Conservation (phyloP, 805 yeast genomes). For the Kazachstania martiniae region DNA sequence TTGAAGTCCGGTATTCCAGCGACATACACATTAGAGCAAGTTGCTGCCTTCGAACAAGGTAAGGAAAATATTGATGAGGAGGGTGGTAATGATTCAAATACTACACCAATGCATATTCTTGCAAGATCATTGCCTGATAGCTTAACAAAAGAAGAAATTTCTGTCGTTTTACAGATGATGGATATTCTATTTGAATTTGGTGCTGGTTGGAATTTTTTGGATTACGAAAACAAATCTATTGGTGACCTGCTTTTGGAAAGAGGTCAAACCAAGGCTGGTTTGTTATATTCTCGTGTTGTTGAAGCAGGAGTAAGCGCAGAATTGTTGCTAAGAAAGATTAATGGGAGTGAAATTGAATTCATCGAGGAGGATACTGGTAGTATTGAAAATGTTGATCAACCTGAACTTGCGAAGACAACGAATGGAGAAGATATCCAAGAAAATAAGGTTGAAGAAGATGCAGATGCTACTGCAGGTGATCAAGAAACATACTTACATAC, state of each 20-base stretch:
- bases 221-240: slow-evolving; percentile 64
- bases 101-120: slow-evolving; percentile 71
- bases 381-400: slow-evolving; percentile 22
- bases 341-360: slow-evolving; percentile 55
- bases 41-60: slow-evolving; percentile 42
- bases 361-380: slow-evolving; percentile 32
- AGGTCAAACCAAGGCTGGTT: slow-evolving; percentile 29
- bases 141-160: slow-evolving; percentile 31
- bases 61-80: slow-evolving; percentile 13
- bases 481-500: slow-evolving; percentile 56
- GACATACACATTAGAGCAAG: slow-evolving; percentile 74
- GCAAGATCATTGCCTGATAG: slow-evolving; percentile 38
- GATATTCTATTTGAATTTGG: slow-evolving; percentile 67
- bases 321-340: slow-evolving; percentile 59
- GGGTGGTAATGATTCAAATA: slow-evolving; percentile 38
- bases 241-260: slow-evolving; percentile 67
- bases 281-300: slow-evolving; percentile 42
- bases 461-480: slow-evolving; percentile 54
- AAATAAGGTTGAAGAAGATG: slow-evolving; percentile 28
- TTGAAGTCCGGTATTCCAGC: slow-evolving; percentile 65
- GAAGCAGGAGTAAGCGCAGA: slow-evolving; percentile 91
- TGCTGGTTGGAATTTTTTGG: slow-evolving; percentile 83
- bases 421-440: slow-evolving; percentile 4
- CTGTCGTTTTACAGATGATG: slow-evolving; percentile 43
- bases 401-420: slow-evolving; percentile 52